phyloP scores from a whole-genome alignment of 805 yeast genomes.

The Komagataella mondaviorum region DNA sequence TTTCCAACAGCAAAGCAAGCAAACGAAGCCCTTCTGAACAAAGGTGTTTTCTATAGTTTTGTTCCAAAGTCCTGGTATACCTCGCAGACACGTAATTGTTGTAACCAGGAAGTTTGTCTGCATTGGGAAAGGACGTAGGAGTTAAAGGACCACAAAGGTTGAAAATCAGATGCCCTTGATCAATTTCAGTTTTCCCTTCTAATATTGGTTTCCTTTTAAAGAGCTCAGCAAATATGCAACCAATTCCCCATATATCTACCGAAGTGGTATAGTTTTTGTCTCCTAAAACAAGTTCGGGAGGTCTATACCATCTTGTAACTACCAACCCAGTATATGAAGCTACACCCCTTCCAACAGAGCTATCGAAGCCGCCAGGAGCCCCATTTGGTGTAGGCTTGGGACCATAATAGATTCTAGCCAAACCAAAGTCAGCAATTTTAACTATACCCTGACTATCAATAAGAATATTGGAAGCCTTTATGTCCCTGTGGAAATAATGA shows the following conservation, averaged over 20 bases:
- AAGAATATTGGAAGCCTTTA: conserved; percentile 90
- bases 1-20: conserved; percentile 42
- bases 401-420: conserved; percentile 54
- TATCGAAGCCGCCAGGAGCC: conserved; percentile 29
- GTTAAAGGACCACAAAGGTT: conserved; percentile 73
- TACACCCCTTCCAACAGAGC: conserved; percentile 39
- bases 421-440: conserved; percentile 91
- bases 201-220: conserved; percentile 72
- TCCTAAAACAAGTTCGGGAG: conserved; percentile 86
- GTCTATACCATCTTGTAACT: conserved; percentile 95
- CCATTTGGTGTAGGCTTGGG: conserved; percentile 11
- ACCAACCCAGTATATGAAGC: conserved; percentile 50
- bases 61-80: conserved; percentile 27
- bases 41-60: conserved; percentile 30
- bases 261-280: conserved; percentile 84
- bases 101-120: conserved; percentile 41
- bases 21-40: conserved; percentile 38
- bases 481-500: conserved; percentile 70
- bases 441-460: conserved; percentile 64
- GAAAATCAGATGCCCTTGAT: conserved; percentile 78
- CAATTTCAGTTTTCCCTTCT: conserved; percentile 75
- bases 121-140: conserved; percentile 46
- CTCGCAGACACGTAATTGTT: conserved; percentile 21
- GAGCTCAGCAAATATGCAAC: conserved; percentile 90
- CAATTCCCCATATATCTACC: conserved; percentile 95